Conservation (phyloP, 768 basidiomycete species). For the Boletus coccyginus region DNA sequence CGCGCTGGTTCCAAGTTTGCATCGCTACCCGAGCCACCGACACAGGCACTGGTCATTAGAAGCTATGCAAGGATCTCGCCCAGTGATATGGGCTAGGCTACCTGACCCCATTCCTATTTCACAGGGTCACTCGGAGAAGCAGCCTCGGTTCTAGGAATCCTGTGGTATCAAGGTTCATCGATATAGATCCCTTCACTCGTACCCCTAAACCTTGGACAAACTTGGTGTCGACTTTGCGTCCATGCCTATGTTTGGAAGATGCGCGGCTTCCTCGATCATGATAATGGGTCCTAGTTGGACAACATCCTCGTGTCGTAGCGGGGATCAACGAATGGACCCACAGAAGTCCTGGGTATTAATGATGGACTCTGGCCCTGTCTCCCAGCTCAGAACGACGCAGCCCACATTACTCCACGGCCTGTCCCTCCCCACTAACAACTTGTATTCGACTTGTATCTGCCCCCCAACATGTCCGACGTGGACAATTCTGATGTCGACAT, state of each 20-base stretch:
- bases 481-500: conserved; percentile 7
- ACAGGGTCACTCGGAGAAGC: background rate
- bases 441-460: background rate
- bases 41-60: too few species aligned
- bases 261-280: background rate
- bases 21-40: too few species aligned
- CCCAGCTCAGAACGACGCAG: background rate
- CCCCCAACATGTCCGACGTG: conserved; percentile 17
- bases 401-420: background rate
- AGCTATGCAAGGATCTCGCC: too few species aligned
- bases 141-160: background rate
- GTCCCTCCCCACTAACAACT: background rate
- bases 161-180: conserved; percentile 21
- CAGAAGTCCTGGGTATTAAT: conserved; percentile 9
- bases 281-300: background rate
- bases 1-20: too few species aligned
- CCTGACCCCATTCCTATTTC: background rate
- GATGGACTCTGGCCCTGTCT: background rate
- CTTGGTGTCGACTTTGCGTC: conserved; percentile 20
- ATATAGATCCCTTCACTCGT: background rate
- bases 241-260: conserved; percentile 19
- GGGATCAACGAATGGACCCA: conserved; percentile 18
- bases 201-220: background rate
- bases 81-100: too few species aligned
- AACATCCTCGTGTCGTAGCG: conserved; percentile 3